Evolutionary conservation across 2,329 filamentous ascomycete genomes (phyloP).

Genomic region (Trichoderma harzianum): DNA sequence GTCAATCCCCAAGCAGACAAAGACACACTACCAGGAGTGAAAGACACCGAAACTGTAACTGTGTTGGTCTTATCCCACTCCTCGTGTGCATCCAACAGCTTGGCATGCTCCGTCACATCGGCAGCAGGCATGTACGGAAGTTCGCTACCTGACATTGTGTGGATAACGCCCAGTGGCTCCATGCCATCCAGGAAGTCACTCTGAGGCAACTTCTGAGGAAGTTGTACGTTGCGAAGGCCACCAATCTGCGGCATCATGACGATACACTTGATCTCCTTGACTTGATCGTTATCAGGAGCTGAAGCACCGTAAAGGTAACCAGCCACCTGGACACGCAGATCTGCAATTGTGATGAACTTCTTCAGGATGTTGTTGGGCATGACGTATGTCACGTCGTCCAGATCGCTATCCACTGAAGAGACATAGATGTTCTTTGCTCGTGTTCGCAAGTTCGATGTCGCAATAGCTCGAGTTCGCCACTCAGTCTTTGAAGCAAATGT

Average conservation of each 20-base stretch:
- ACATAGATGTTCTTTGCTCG: slow-evolving; percentile 98
- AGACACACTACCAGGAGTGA: slow-evolving; percentile 94
- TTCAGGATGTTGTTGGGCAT: slow-evolving; percentile 99
- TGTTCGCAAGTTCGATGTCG: slow-evolving; percentile 90
- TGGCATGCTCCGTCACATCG: slow-evolving; percentile 92
- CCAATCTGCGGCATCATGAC: slow-evolving; percentile 98
- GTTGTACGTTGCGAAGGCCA: slow-evolving; percentile 84
- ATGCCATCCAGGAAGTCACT: slow-evolving; percentile 84
- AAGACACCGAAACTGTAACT: slow-evolving; percentile 90
- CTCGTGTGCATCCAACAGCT: slow-evolving; percentile 76
- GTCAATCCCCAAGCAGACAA: slow-evolving; percentile 91
- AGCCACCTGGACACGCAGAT: slow-evolving; percentile 92
- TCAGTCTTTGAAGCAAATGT: slow-evolving; percentile 98
- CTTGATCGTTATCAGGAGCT: slow-evolving; percentile 88
- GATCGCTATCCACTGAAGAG: slow-evolving; percentile 87
- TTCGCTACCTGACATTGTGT: slow-evolving; percentile 93
- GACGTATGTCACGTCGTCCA: slow-evolving; percentile 91
- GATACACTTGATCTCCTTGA: slow-evolving; percentile 96
- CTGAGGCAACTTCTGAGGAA: slow-evolving; percentile 85
- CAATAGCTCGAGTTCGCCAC: slow-evolving; percentile 95
- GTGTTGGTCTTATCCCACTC: slow-evolving; percentile 74
- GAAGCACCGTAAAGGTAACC: slow-evolving; percentile 93
- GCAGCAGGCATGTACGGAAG: slow-evolving; percentile 92
- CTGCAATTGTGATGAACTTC: slow-evolving; percentile 95
- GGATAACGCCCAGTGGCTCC: slow-evolving; percentile 91